Conservation (phyloP, 768 basidiomycete genomes). For the Pseudohyphozyma bogoriensis region DNA sequence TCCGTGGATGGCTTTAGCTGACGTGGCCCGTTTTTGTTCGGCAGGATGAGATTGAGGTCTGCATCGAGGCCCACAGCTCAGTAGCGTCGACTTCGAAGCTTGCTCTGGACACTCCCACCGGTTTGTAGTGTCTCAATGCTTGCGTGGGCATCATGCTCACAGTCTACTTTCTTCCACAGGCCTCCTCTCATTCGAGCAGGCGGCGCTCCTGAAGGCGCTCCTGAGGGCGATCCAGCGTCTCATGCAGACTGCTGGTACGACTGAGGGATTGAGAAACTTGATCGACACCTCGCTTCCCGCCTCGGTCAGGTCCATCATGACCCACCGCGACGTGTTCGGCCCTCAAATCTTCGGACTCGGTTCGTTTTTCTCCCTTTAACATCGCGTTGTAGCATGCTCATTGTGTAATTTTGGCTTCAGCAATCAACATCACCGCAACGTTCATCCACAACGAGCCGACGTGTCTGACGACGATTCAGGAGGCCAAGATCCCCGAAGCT, state of each 20-base stretch:
- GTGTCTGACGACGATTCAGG: slow-evolving; percentile 82
- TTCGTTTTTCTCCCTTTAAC: slow-evolving; percentile 41
- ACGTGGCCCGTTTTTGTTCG: neutral
- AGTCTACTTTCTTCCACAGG: slow-evolving; percentile 41
- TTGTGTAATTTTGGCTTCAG: slow-evolving; percentile 3
- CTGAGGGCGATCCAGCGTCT: slow-evolving; percentile 88
- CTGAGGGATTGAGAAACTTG: slow-evolving; percentile 85
- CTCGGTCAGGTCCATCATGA: slow-evolving; percentile 78
- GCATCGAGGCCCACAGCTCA: slow-evolving; percentile 49
- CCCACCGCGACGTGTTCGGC: slow-evolving; percentile 72
- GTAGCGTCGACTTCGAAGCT: slow-evolving; percentile 35
- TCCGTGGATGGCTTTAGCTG: slow-evolving; percentile 7
- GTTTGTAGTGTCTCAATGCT: neutral
- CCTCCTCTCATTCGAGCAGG: slow-evolving; percentile 61
- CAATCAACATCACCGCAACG: slow-evolving; percentile 31
- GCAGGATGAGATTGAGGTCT: slow-evolving; percentile 59
- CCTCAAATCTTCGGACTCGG: slow-evolving; percentile 74
- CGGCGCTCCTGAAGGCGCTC: slow-evolving; percentile 77
- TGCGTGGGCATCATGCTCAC: neutral
- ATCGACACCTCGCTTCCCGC: slow-evolving; percentile 80
- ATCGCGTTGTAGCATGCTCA: neutral
- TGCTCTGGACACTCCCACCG: slow-evolving; percentile 18
- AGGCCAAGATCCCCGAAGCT: slow-evolving; percentile 73
- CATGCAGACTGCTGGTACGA: slow-evolving; percentile 90
- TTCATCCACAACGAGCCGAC: slow-evolving; percentile 91